A percentile compares a stretch with the other conserved stretches of the same genome.
phyloP scores from a whole-genome alignment of 2,329 filamentous ascomycete genomes.

The Coniochaeta hoffmannii region DNA sequence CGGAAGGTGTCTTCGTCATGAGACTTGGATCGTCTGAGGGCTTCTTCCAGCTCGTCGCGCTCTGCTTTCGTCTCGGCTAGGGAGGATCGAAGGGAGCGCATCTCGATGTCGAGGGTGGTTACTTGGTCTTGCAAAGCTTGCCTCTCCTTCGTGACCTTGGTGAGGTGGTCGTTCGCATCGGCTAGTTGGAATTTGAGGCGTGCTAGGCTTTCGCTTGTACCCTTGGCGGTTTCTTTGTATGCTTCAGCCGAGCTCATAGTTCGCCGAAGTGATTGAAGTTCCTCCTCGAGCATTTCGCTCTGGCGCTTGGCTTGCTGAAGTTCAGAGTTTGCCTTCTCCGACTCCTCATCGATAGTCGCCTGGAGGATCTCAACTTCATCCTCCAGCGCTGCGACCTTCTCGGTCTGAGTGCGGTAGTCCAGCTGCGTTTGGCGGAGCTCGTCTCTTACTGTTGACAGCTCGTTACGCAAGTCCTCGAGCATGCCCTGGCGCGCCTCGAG shows the following conservation, averaged over 20 bases:
- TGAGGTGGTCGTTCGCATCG: constrained; percentile 51
- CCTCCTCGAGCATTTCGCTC: constrained; percentile 33
- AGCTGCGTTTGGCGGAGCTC: constrained; percentile 62
- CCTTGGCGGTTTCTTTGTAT: constrained; percentile 25
- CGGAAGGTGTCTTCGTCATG: constrained; percentile 52
- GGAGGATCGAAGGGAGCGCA: constrained; percentile 49
- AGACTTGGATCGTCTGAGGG: constrained; percentile 47
- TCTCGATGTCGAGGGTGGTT: constrained; percentile 49
- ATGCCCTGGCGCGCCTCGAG: constrained; percentile 59
- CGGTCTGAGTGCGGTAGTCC: constrained; percentile 52
- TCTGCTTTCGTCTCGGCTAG: constrained; percentile 55
- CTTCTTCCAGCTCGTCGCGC: constrained; percentile 57
- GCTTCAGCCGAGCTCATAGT: constrained; percentile 17
- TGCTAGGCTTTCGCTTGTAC: constrained; percentile 34
- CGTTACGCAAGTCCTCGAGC: constrained; percentile 57
- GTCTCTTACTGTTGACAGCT: constrained; percentile 59
- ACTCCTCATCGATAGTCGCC: constrained; percentile 56
- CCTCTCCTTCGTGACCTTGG: constrained; percentile 52
- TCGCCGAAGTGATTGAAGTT: constrained; percentile 29
- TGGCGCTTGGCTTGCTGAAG: constrained; percentile 36
- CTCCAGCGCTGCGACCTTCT: constrained; percentile 61
- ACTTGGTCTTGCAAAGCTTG: constrained; percentile 57
- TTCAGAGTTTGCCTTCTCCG: constrained; percentile 47
- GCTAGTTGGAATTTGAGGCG: constrained; percentile 49
- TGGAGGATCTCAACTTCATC: constrained; percentile 73